Evolutionary conservation across 306 rosid species (phyloP).

Genomic region (Ormosia emarginata): DNA sequence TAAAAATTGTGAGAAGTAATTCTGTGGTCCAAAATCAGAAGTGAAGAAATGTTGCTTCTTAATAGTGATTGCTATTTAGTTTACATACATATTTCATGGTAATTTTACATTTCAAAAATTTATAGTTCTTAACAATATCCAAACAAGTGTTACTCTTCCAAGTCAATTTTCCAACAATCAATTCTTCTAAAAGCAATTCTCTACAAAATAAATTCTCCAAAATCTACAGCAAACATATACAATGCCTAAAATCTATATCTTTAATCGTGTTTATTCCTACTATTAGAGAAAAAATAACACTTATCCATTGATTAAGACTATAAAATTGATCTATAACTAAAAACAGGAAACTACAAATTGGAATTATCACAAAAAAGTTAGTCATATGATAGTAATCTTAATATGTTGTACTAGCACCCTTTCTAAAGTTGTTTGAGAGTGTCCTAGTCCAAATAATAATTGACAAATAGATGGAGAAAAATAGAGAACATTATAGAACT

Average conservation of each 20-base stretch:
- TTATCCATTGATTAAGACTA: neutral
- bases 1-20: neutral
- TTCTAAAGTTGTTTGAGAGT: neutral
- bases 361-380: neutral
- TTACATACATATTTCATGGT: neutral
- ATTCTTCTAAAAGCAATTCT: neutral
- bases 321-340: neutral
- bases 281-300: neutral
- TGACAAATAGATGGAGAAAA: neutral
- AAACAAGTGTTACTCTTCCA: neutral
- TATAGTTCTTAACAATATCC: neutral
- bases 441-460: neutral
- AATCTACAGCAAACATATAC: neutral
- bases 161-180: too few species aligned
- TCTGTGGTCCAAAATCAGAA: neutral
- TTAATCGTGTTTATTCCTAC: neutral
- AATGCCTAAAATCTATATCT: neutral
- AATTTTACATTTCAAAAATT: neutral
- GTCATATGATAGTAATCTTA: neutral
- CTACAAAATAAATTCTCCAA: too few species aligned
- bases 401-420: neutral
- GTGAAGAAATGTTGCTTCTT: neutral
- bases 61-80: neutral
- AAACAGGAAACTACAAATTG: neutral
- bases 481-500: neutral